Percentiles rank a stretch among this genome's conserved stretches.
These are phyloP conservation scores for Naegleria fowleri DNA, from an alignment of 208 protist species.

Conservation along the genomic window DNA sequence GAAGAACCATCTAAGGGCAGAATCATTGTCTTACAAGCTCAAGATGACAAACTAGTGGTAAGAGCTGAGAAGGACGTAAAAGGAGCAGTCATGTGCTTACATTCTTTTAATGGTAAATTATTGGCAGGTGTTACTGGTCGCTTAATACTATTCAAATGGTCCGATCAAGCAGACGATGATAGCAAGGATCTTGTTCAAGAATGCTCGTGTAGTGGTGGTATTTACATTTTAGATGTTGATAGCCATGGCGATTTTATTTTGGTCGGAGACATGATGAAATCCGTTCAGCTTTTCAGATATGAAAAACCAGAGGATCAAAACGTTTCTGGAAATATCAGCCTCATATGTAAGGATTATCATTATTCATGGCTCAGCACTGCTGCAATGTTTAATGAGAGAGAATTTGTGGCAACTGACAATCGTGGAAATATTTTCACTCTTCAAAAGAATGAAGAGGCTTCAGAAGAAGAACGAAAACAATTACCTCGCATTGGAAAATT, in stretches of 20 bases:
- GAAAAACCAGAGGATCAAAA: not conserved
- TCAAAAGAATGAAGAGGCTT: not conserved
- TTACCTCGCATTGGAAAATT: not conserved
- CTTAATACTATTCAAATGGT: not conserved
- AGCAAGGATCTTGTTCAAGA: not conserved
- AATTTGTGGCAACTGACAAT: not conserved
- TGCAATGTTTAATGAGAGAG: not conserved
- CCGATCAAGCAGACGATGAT: not conserved
- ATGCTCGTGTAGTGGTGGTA: not conserved
- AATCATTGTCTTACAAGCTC: conserved; percentile 29
- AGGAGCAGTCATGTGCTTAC: not conserved
- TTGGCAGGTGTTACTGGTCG: not conserved
- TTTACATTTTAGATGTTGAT: not conserved
- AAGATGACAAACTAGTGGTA: conserved; percentile 18
- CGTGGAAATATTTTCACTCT: not conserved
- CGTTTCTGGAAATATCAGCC: not conserved
- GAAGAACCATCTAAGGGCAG: conserved; percentile 29
- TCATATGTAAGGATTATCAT: not conserved
- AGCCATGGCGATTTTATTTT: not conserved
- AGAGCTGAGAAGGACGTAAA: conserved; percentile 32
- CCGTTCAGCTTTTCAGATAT: not conserved
- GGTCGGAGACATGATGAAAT: conserved; percentile 2
- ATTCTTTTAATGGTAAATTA: not conserved
- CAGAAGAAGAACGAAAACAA: conserved; percentile 10
- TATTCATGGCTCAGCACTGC: not conserved